phyloP scores from a whole-genome alignment of 306 rosid genomes.

The Hippophae rhamnoides region DNA sequence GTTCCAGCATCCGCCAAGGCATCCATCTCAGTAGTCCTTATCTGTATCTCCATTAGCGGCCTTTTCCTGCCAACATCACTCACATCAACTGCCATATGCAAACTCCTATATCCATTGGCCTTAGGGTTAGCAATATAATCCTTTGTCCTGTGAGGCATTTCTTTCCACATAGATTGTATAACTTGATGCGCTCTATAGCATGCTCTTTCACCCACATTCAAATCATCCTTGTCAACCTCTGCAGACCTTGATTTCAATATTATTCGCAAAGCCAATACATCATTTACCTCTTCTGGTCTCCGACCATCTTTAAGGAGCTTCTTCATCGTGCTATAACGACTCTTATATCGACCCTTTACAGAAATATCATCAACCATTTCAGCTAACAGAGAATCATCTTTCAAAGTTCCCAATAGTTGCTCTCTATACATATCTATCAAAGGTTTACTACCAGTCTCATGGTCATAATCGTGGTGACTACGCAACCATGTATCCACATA shows the following conservation, averaged over 20 bases:
- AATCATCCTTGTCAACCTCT: background rate
- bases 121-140: constrained; percentile 82
- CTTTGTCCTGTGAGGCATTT: constrained; percentile 63
- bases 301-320: constrained; percentile 85
- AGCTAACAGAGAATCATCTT: constrained; percentile 36
- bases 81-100: constrained; percentile 88
- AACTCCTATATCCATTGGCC: constrained; percentile 74
- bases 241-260: constrained; percentile 45
- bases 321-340: constrained; percentile 87
- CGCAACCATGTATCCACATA: constrained; percentile 70
- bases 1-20: constrained; percentile 62
- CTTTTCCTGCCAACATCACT: constrained; percentile 46
- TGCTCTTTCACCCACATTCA: constrained; percentile 51
- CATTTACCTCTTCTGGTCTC: constrained; percentile 69
- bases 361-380: constrained; percentile 44
- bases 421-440: constrained; percentile 57
- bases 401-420: constrained; percentile 33
- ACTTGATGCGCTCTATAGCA: constrained; percentile 61
- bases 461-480: constrained; percentile 37
- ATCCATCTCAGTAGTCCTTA: constrained; percentile 82
- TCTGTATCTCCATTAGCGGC: constrained; percentile 82
- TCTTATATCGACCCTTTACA: constrained; percentile 68
- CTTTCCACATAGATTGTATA: constrained; percentile 64
- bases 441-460: constrained; percentile 4
- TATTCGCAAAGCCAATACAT: constrained; percentile 71